Base-by-base conservation (phyloP, 2,329 filamentous ascomycete genomes). In the Cordyceps cateniannulata region DNA sequence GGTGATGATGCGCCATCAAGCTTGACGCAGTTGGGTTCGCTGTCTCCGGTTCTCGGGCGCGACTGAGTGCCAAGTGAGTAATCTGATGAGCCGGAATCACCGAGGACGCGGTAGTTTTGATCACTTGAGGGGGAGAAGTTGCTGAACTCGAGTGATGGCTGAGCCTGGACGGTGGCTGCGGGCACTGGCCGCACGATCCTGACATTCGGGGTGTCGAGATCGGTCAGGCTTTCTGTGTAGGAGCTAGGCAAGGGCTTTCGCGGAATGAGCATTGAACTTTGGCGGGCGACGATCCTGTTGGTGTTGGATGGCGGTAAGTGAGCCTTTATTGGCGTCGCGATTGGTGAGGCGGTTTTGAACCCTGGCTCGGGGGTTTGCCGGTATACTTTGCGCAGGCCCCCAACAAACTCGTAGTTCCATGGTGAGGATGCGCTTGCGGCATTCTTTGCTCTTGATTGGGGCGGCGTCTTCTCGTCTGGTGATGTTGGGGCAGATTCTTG, bases 391-490 rank as follows among this genome's bases (percentile, higher is more conserved):
- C 82, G 81, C 62, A 85, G 68, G 58, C 81, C 82, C 65, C 82
- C 81, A 51, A 79, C 73, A 69, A 85, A 75, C 64, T 78, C 79
- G 66, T 81, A 80, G 68, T 79, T 82, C 77, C 79, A 82, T 59
- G 81, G 76, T 18, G 80, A 73, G 24, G 68, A 65, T n/a, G 66
- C 63, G 48, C 18, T 59, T 1, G 42, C 54, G 18, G 40, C 18
- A 25, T 27, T 20, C 44, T 56, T 51, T 14, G 44, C 5, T 8
- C 18, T 44, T 32, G 45, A 35, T 14, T 38, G 22, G n/a, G 52
- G 45, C 12, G 59, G 51, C 45, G 51, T 55, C 45, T 32, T 55
- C 10, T 56, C 44, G 8, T 51, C 61, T 20, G 68, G 66, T 24
- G 69, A 66, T 22, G 66, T 65, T 27, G 63, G 60, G 12, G 55